phyloP scores from a whole-genome alignment of 106 monocot genomes.

The Hemerocallis citrina region DNA sequence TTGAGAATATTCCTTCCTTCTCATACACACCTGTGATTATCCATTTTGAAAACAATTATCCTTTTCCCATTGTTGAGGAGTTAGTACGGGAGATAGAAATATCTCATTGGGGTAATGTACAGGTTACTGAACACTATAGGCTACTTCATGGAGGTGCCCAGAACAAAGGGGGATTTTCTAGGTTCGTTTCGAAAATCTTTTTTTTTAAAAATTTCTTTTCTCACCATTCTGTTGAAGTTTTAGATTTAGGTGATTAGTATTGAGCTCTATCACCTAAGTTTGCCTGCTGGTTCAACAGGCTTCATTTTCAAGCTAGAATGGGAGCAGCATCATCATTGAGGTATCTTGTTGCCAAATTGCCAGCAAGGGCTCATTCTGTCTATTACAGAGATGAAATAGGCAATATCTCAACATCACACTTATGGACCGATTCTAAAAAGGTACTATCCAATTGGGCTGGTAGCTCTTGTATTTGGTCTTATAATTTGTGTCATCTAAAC shows the following conservation, averaged over 20 bases:
- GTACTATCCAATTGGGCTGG: conserved; percentile 13
- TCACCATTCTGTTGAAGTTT: background rate
- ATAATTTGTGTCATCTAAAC: background rate
- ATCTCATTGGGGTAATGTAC: conserved; percentile 94
- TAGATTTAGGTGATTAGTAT: background rate
- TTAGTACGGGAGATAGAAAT: conserved; percentile 84
- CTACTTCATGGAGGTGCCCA: conserved; percentile 82
- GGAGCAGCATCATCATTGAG: conserved; percentile 70
- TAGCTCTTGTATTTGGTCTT: background rate
- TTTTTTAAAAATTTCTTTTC: background rate
- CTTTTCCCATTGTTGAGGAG: conserved; percentile 77
- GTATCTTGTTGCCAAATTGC: conserved; percentile 69
- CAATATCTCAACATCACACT: conserved; percentile 87
- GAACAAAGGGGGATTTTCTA: conserved; percentile 88
- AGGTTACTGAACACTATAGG: conserved; percentile 85
- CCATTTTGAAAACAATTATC: conserved; percentile 88
- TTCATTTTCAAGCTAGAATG: conserved; percentile 81
- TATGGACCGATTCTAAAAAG: conserved; percentile 76
- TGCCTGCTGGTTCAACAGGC: conserved; percentile 34
- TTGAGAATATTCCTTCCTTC: conserved; percentile 63
- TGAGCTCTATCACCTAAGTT: background rate
- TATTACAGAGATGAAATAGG: conserved; percentile 99
- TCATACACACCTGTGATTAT: conserved; percentile 55
- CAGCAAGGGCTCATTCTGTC: conserved; percentile 88
- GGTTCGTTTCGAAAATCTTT: conserved; percentile 23